Evolutionary conservation across 495 filamentous ascomycete genomes (phyloP), one percentile per base, ranked within the genome.

Genomic region (Hypoxylon cercidicola): DNA sequence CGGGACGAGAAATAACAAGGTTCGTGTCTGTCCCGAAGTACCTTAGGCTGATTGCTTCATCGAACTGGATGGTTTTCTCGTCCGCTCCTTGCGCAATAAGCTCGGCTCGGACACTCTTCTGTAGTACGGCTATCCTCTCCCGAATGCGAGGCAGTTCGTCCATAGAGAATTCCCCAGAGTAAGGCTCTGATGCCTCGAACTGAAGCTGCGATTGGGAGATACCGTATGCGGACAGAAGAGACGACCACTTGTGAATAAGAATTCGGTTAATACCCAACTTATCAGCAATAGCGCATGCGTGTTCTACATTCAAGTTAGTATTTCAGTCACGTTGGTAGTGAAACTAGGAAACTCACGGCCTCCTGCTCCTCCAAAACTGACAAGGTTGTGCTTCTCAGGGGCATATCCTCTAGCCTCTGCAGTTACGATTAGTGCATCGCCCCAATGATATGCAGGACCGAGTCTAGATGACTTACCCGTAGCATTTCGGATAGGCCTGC

Each of bases 151-250:
- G 21, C 13, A 21, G 32, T 23, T 52, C 37, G 35, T 46, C 21
- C 4, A 44, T 41, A 8, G 21, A 51, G 13, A 59, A 41, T 10
- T 49, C 45, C 0, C 45, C 55, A 12, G 55, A 37, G 20, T 32
- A 23, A 12, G 90, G 91, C 64, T 89, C 88, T 66, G 93, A 89
- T 15, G 41, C 41, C 70, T 94, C 91, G 56, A 92, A 85, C 16
- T 93, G 90, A 13, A 93, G 89, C 72, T 94, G 91, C 8, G 91
- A 91, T 15, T 93, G 75, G 1, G 90, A 89, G 90, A 94, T 93
- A 1, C 91, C 91, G 60, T 93, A 94, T 5, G 91, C 91, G 3
- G 90, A 93, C 0, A 94, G 81, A 3, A 94, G 89, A 2, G 90
- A 93, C 3, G 91, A 93, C 68, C 93, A 93, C 48, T 87, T 78